These are phyloP conservation scores for Monilinia laxa DNA, from an alignment of 2,329 filamentous ascomycete species.

Conservation along the genomic window DNA sequence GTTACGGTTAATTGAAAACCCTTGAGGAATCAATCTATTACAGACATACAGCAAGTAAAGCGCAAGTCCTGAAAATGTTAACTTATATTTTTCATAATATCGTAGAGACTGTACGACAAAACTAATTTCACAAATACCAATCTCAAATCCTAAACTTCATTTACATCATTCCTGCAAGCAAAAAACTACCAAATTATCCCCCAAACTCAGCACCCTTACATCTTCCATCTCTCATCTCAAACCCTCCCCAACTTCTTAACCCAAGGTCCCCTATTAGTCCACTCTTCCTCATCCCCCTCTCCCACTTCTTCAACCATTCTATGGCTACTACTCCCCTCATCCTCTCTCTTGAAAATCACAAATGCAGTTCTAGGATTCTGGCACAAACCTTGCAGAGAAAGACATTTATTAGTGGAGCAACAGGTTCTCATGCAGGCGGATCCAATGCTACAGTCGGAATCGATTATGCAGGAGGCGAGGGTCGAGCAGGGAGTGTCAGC, in stretches of 20 bases:
- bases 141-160: too few species aligned
- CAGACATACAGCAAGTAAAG: background rate
- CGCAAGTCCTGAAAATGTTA: background rate
- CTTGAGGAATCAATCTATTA: background rate
- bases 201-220: background rate
- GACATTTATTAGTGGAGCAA: constrained; percentile 17
- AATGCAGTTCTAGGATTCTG: background rate
- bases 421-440: constrained; percentile 19
- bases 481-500: constrained; percentile 7
- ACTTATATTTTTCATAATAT: background rate
- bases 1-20: background rate
- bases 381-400: background rate
- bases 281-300: background rate
- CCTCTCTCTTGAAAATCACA: background rate
- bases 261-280: constrained; percentile 11
- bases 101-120: background rate
- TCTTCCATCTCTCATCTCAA: background rate
- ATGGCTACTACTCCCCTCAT: background rate
- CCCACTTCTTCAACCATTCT: background rate
- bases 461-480: constrained; percentile 10
- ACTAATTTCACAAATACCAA: background rate
- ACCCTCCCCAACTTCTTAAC: background rate
- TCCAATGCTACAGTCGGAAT: constrained; percentile 3
- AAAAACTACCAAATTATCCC: background rate
- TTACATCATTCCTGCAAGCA: background rate